Base-by-base conservation (phyloP, 352 stramenopile genomes). In the Plasmopara muralis region DNA sequence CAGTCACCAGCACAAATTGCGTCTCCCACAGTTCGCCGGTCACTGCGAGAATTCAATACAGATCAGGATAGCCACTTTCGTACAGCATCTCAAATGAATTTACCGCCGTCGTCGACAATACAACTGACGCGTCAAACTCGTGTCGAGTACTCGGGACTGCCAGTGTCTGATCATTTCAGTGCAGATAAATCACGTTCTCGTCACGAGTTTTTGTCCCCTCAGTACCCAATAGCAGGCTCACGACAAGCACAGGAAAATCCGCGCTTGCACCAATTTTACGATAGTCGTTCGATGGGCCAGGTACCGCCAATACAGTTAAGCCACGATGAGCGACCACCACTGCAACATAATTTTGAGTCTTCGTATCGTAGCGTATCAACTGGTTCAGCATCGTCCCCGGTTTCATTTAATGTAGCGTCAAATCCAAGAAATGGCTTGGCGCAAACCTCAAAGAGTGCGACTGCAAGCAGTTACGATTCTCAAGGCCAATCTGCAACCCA, bases 31-130 rank as follows among this genome's bases (percentile, higher is more conserved):
- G 57, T 48, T 5, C 55, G 48, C 18, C 48, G 54, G 8, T 55
- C 63, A 4, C n/a, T 62, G 38, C 55, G 48, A 50, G 59, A 54
- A 42, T 71, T 71, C 43, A 54, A 60, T 33, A 60, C 47, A 1
- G 54, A 68, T 25, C 63, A 68, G n/a, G 59, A 62, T 12, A 57
- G 30, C 7, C 63, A 68, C 39, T 72, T 72, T 48, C 55, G 52
- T 25, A 62, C 16, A 37, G 59, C 25, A 46, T 31, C 41, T 9
- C 35, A 43, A 43, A 30, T 44, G 2, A 58, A 46, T 37, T 2
- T 57, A 15, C 46, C 53, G 18, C 35, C 53, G 31, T 61, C 62
- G 10, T 57, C 57, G 41, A 49, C 44, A 28, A 35, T 64, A 48
- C 49, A 60, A 29, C 47, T 54, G 34, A 33, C 53, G 18, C 53